A percentile compares a stretch with the other conserved stretches of the same genome.
Evolutionary conservation across 1,284 basidiomycete species (phyloP).

Genomic region (Microstroma glucosiphilum): DNA sequence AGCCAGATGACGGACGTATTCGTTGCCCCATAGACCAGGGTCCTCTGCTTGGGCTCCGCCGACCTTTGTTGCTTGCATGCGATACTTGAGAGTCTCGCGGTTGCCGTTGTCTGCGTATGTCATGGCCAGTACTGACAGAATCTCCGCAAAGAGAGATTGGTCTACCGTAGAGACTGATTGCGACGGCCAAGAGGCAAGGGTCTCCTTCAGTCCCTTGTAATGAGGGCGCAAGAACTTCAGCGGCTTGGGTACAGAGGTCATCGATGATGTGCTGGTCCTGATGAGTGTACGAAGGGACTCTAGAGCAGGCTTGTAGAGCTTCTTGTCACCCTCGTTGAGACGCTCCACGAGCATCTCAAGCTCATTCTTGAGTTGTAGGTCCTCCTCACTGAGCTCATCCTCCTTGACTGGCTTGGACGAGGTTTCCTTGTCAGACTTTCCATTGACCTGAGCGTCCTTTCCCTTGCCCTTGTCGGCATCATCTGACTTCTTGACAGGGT

Average conservation of each 20-base stretch:
- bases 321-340: conserved; percentile 77
- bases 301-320: conserved; percentile 80
- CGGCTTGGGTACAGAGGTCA: conserved; percentile 99
- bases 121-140: conserved; percentile 98
- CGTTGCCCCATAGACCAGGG: conserved; percentile 95
- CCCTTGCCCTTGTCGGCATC: conserved; percentile 27
- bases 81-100: conserved; percentile 73
- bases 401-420: conserved; percentile 54
- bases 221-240: conserved; percentile 96
- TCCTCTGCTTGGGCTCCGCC: conserved; percentile 53
- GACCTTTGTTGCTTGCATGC: conserved; percentile 35
- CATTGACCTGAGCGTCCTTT: conserved; percentile 25
- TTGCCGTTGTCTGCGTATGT: conserved; percentile 93
- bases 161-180: conserved; percentile 25
- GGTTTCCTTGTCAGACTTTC: conserved; percentile 26
- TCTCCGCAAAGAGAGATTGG: conserved; percentile 91
- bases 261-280: conserved; percentile 91
- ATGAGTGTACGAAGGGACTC: conserved; percentile 91
- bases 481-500: conserved; percentile 50
- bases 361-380: conserved; percentile 85
- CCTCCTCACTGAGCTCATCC: conserved; percentile 81
- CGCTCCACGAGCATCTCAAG: conserved; percentile 96
- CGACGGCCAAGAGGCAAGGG: conserved; percentile 37
- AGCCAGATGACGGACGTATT: conserved; percentile 95
- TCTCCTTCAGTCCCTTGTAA: conserved; percentile 69